Conservation (phyloP, 2,329 filamentous ascomycete genomes). For the Aspergillus sp. region DNA sequence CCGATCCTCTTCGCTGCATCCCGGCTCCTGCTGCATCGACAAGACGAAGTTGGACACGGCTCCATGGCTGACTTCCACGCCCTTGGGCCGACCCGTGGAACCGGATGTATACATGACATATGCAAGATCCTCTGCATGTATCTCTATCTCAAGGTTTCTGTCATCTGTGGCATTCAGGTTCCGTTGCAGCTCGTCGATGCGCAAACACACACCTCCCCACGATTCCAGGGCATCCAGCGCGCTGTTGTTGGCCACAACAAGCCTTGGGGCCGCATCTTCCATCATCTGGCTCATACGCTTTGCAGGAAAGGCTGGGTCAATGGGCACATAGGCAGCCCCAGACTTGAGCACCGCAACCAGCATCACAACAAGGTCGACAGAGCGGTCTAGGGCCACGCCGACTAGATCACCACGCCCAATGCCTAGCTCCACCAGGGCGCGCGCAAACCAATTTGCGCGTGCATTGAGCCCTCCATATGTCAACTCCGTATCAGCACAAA, state of each 20-base stretch:
- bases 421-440: too few relatives aligned
- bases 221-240: too few relatives aligned
- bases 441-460: too few relatives aligned
- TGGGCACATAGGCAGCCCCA: not conserved
- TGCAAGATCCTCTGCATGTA: not conserved
- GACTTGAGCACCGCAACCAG: not conserved
- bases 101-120: slow-evolving; percentile 42
- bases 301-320: not conserved
- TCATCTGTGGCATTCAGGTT: not conserved
- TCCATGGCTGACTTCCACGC: slow-evolving; percentile 9
- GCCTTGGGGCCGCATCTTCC: not conserved
- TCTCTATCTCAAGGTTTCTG: not conserved
- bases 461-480: too few relatives aligned
- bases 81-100: slow-evolving; percentile 10
- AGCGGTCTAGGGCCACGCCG: too few relatives aligned
- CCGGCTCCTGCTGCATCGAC: too few relatives aligned
- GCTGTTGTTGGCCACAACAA: not conserved
- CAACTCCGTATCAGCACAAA: too few relatives aligned
- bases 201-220: not conserved
- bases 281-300: not conserved
- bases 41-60: too few relatives aligned
- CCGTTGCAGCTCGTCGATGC: not conserved
- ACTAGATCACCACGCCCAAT: too few relatives aligned
- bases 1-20: not conserved
- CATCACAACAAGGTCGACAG: too few relatives aligned